These are phyloP conservation scores for Trypanosoma avium DNA, from an alignment of 208 protist genomes.

Conservation along the genomic window DNA sequence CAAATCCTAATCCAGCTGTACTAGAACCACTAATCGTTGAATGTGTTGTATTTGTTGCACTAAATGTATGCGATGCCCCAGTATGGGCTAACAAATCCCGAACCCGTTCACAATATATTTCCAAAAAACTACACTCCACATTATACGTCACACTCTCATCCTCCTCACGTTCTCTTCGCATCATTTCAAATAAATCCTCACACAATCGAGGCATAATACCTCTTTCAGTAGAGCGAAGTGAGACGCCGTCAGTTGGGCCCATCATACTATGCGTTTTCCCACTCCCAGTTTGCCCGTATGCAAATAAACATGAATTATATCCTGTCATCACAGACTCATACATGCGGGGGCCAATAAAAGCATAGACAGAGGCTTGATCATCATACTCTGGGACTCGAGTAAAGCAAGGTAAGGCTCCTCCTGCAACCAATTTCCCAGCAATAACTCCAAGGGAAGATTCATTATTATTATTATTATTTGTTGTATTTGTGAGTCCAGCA, in stretches of 20 bases:
- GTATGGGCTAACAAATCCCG: slow-evolving; percentile 59
- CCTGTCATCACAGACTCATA: slow-evolving; percentile 71
- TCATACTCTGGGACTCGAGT: slow-evolving; percentile 43
- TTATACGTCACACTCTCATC: slow-evolving; percentile 57
- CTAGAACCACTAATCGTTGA: not conserved
- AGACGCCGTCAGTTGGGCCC: slow-evolving; percentile 44
- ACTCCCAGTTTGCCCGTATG: slow-evolving; percentile 91
- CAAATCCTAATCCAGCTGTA: not conserved
- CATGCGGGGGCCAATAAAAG: slow-evolving; percentile 74
- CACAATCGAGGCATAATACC: slow-evolving; percentile 84
- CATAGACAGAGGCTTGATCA: slow-evolving; percentile 75
- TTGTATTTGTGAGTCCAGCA: no score
- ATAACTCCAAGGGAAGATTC: no score
- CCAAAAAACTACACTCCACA: slow-evolving; percentile 79
- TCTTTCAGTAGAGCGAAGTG: slow-evolving; percentile 39
- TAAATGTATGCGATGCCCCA: not conserved
- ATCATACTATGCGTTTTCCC: slow-evolving; percentile 93
- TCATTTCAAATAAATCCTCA: slow-evolving; percentile 62
- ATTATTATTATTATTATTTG: no score
- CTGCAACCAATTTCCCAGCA: no score
- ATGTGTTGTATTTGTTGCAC: not conserved
- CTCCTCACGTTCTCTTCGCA: slow-evolving; percentile 64
- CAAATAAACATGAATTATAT: slow-evolving; percentile 90
- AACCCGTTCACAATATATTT: slow-evolving; percentile 91
- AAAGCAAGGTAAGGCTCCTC: slow-evolving; percentile 71